Evolutionary conservation across 2,329 filamentous ascomycete species (phyloP), one percentile per base, ranked within the genome.

Genomic region (Fusarium cyanostomum): DNA sequence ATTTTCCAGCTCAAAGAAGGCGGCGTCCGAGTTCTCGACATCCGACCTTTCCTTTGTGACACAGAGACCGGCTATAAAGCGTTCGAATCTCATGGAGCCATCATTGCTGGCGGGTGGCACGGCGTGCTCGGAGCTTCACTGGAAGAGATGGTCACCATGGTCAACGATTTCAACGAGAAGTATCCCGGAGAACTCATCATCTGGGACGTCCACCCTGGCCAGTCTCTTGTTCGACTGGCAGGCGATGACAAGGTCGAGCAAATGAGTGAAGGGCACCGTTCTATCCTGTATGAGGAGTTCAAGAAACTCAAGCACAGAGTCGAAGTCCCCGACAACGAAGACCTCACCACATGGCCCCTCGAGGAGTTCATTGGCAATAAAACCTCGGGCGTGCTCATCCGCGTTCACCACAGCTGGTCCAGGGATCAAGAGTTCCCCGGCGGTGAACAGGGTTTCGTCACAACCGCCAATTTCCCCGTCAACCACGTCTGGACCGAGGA

Each of bases 151-250:
- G 58, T 74, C 11, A 42, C 63, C 5, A 54, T 61, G 3, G 59
- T 75, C 53, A 75, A 75, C 56, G 26, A 56, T 5, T 77, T 75
- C 60, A 73, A 71, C 42, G 27, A 54, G 0, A 35, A 69, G 7
- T 41, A 66, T 18, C 74, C 74, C 4, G 74, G 75, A 10, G 75
- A 77, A 58, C 64, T 77, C 41, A 66, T 73, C 66, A 75, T 77
- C 52, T 66, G 67, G 52, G 74, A 77, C 44, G 54, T 77, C 11
- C 63, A 73, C 31, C 38, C 57, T 27, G 8, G 8, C 12, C 44
- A 41, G 9, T 16, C 30, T 24, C 15, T 34, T 7, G n/a, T 24
- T 9, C n/a, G 57, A 4, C 12, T 13, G 7, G 15, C 31, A 1
- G 7, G 35, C 2, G 10, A 11, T 5, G 21, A 41, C 9, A 35